Evolutionary conservation across 495 filamentous ascomycete genomes (phyloP).

Genomic region (Tuber calosporum): DNA sequence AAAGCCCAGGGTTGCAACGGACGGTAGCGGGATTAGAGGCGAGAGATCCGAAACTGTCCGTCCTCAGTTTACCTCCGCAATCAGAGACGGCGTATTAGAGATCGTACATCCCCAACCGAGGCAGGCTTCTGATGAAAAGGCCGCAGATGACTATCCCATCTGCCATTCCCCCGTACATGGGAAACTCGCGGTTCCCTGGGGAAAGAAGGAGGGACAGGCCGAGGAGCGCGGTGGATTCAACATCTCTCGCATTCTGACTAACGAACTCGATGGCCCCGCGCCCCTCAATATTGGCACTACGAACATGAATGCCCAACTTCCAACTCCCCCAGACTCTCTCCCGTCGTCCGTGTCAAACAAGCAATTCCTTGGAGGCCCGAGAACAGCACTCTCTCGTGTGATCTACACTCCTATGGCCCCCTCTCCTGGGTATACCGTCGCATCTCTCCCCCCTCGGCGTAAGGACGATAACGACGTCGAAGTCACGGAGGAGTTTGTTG

Average conservation of each 20-base stretch:
- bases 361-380: slow-evolving; percentile 18
- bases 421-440: slow-evolving; percentile 40
- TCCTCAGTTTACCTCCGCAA: slow-evolving; percentile 35
- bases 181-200: slow-evolving; percentile 30
- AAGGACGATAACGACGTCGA: slow-evolving; percentile 29
- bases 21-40: slow-evolving; percentile 24
- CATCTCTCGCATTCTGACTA: slow-evolving; percentile 27
- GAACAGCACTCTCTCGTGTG: slow-evolving; percentile 24
- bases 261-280: slow-evolving; percentile 26
- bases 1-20: slow-evolving; percentile 15
- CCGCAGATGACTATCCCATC: slow-evolving; percentile 39
- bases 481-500: slow-evolving; percentile 35
- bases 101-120: slow-evolving; percentile 14
- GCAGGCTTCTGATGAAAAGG: neutral
- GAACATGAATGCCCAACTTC: slow-evolving; percentile 26
- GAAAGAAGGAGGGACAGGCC: slow-evolving; percentile 16
- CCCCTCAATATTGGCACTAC: slow-evolving; percentile 23
- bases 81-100: slow-evolving; percentile 32
- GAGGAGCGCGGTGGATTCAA: slow-evolving; percentile 14
- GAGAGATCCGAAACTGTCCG: slow-evolving; percentile 41
- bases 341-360: slow-evolving; percentile 14
- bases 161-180: slow-evolving; percentile 36
- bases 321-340: slow-evolving; percentile 37
- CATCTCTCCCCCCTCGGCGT: slow-evolving; percentile 38
- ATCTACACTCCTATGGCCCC: slow-evolving; percentile 35